Percentiles rank a stretch among this genome's conserved stretches.
phyloP scores from a whole-genome alignment of 495 filamentous ascomycete species.

The Lophiostoma macrostomum region DNA sequence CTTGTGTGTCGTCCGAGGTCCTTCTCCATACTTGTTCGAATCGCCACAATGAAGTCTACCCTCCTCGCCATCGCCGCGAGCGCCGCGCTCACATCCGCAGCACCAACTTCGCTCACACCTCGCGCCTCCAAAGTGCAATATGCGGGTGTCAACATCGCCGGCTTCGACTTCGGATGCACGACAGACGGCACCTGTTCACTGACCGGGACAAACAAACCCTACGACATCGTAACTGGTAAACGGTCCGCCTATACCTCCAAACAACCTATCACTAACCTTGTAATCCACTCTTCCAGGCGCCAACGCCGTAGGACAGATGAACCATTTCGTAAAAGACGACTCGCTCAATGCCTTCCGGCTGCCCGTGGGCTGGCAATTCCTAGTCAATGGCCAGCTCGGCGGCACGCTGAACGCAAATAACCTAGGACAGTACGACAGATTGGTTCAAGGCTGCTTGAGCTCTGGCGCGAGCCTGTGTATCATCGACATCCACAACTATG shows the following conservation, averaged over 20 bases:
- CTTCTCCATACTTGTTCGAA: not conserved
- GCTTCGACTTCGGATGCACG: constrained; percentile 53
- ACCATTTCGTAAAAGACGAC: constrained; percentile 53
- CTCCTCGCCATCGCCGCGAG: constrained; percentile 1
- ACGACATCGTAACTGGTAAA: constrained; percentile 35
- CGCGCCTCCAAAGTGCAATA: constrained; percentile 31
- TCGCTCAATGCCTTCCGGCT: constrained; percentile 57
- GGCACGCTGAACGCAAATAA: constrained; percentile 49
- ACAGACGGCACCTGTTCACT: constrained; percentile 46
- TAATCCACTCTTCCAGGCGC: too few relatives aligned
- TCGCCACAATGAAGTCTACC: not conserved
- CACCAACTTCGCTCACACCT: not conserved
- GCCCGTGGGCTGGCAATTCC: constrained; percentile 56
- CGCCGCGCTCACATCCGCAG: not conserved
- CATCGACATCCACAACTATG: constrained; percentile 60
- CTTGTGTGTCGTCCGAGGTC: too few relatives aligned
- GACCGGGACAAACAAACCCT: constrained; percentile 34
- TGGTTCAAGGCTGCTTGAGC: constrained; percentile 57
- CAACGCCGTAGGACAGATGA: constrained; percentile 50
- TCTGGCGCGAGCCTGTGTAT: constrained; percentile 55
- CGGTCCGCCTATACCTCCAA: too few relatives aligned
- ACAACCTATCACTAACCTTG: too few relatives aligned
- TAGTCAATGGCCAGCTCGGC: constrained; percentile 50
- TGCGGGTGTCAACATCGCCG: constrained; percentile 46
- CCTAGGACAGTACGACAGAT: constrained; percentile 53